Base-by-base conservation (phyloP, 2,329 filamentous ascomycete species). In the Epichloe bromicola region DNA sequence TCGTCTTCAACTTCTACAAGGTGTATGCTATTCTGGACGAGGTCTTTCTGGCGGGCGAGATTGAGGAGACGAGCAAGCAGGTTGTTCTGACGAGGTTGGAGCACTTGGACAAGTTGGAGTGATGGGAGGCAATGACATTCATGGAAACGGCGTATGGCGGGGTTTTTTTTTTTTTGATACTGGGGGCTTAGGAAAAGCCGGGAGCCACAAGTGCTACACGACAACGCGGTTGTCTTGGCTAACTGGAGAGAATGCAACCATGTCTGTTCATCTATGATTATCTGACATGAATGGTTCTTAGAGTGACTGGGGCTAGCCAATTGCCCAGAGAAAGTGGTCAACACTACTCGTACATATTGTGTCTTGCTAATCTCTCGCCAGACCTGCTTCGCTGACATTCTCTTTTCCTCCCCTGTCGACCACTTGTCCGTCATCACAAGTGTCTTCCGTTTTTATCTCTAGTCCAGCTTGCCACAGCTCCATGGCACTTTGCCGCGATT, bases 1-100 rank as follows among this genome's bases (percentile, higher is more conserved):
- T 98, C 65, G 82, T 86, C 58, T 86, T 86, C 72, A 85, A 85
- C 71, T 86, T 86, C 60, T 85, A 85, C 70, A 86, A 86, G 71
- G 91, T 98, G 57, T 98, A 98, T 70, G 93, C 93, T 46, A 98
- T 98, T 56, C 81, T 98, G 30, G 93, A 98, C 65, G 93, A 98
- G 73, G 93, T 98, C 19, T 98, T 98, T 67, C 72, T 98, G 54
- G 93, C 93, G 0, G 93, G 93, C 17, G 93, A 98, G 76, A 95
- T 98, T 54, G 89, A 98, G 71, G 93, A 98, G 78, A 97, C 91
- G 55, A 95, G 88, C 67, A 98, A 97, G 70, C 91, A 97, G 70
- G 93, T 97, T 34, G 93, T 98, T 17, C 72, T 98, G 63, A 97
- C 93, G 50, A 74, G 93, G 60, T 66, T 98, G 68, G 93, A 97